Percentiles rank a stretch among this genome's conserved stretches.
phyloP scores from a whole-genome alignment of 2,329 filamentous ascomycete genomes.

The Botryosphaeria dothidea region DNA sequence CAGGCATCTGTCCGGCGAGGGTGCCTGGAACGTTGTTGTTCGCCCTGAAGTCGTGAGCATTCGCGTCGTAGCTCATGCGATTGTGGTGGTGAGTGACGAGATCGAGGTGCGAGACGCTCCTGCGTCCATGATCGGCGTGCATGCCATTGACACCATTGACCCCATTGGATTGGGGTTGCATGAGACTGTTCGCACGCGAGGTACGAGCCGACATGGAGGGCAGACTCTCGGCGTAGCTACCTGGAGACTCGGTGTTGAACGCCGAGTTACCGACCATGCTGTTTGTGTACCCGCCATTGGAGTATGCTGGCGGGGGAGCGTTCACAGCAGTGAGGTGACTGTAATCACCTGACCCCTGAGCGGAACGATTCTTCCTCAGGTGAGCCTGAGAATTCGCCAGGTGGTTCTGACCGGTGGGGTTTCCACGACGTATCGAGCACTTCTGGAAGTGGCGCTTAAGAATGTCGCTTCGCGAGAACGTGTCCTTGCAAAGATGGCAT shows the following conservation, averaged over 20 bases:
- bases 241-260: slow-evolving; percentile 32
- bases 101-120: slow-evolving; percentile 23
- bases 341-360: slow-evolving; percentile 31
- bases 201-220: slow-evolving; percentile 48
- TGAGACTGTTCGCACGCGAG: slow-evolving; percentile 52
- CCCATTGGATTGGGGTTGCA: slow-evolving; percentile 34
- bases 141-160: slow-evolving; percentile 34
- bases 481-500: slow-evolving; percentile 96
- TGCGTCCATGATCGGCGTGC: slow-evolving; percentile 27
- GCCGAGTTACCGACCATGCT: slow-evolving; percentile 32
- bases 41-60: slow-evolving; percentile 36
- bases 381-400: slow-evolving; percentile 89
- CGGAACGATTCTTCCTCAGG: slow-evolving; percentile 66
- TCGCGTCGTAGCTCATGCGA: slow-evolving; percentile 20
- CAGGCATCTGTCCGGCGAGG: slow-evolving; percentile 13
- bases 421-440: slow-evolving; percentile 93
- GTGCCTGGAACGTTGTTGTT: slow-evolving; percentile 24
- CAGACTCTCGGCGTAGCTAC: slow-evolving; percentile 36
- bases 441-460: slow-evolving; percentile 99
- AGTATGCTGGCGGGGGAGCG: neutral
- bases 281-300: slow-evolving; percentile 19
- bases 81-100: slow-evolving; percentile 12
- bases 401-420: slow-evolving; percentile 92
- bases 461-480: slow-evolving; percentile 96
- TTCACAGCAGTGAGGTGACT: slow-evolving; percentile 28